Percentiles rank a stretch among this genome's conserved stretches.
phyloP scores from a whole-genome alignment of 441 rosid species.

The Gossypium gossypioides region DNA sequence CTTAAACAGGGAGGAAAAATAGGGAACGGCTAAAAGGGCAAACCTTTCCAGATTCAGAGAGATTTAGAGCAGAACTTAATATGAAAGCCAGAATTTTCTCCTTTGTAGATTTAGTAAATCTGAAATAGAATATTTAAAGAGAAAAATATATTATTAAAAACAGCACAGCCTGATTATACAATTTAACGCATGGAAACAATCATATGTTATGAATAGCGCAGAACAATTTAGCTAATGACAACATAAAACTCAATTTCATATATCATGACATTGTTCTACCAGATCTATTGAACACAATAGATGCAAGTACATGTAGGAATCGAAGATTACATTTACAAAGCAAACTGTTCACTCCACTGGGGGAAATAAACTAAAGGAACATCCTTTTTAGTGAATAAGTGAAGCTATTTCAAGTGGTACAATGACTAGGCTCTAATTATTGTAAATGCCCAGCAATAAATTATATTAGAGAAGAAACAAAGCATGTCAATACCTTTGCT shows the following conservation, averaged over 20 bases:
- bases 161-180: background rate
- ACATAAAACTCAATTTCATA: background rate
- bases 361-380: background rate
- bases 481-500: slow-evolving; percentile 47
- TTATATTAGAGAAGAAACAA: background rate
- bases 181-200: background rate
- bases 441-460: background rate
- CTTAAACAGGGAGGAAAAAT: background rate
- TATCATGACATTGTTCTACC: background rate
- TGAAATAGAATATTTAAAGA: slow-evolving; percentile 26
- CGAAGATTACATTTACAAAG: background rate
- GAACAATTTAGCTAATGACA: background rate
- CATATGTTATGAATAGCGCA: background rate
- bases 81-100: slow-evolving; percentile 55
- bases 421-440: background rate
- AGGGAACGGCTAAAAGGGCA: slow-evolving; percentile 6
- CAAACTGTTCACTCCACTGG: background rate
- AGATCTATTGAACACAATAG: background rate
- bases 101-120: slow-evolving; percentile 72
- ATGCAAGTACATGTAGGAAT: background rate
- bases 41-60: slow-evolving; percentile 78
- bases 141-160: background rate
- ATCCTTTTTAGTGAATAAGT: background rate
- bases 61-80: slow-evolving; percentile 46
- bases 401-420: background rate